phyloP scores from a whole-genome alignment of 805 yeast genomes.

The Saccharomycopsis fibuligera region DNA sequence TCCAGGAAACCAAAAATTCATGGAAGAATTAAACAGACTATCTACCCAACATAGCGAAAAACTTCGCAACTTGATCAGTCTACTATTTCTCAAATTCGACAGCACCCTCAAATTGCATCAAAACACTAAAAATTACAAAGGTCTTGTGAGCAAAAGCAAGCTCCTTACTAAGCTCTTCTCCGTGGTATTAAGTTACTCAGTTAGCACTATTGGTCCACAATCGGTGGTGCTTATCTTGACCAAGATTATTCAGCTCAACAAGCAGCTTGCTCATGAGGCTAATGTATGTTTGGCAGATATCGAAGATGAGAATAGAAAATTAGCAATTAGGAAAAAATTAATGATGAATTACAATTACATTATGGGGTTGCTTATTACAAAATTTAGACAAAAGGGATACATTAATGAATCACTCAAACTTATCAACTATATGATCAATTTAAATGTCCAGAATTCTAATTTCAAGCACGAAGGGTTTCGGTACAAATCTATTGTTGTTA shows the following conservation, averaged over 20 bases:
- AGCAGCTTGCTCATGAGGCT: conserved; percentile 1
- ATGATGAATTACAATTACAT: conserved; percentile 10
- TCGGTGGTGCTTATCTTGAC: conserved; percentile 6
- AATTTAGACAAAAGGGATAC: conserved; percentile 14
- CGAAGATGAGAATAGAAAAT: conserved; percentile 1
- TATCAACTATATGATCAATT: conserved; percentile 9
- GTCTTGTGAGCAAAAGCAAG: background rate
- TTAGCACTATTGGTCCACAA: conserved; percentile 5
- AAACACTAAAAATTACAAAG: background rate
- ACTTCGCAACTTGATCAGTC: background rate
- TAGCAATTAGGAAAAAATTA: background rate
- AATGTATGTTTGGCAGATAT: background rate
- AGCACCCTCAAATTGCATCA: too few relatives aligned
- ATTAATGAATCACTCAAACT: conserved; percentile 12
- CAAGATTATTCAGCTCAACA: conserved; percentile 7
- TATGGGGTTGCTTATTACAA: conserved; percentile 9
- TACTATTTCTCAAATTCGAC: too few relatives aligned
- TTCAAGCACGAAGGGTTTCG: background rate
- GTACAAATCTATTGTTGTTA: conserved; percentile 2
- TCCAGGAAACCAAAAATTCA: background rate
- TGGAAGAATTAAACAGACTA: too few relatives aligned
- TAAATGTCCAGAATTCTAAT: conserved; percentile 1
- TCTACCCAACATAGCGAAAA: too few relatives aligned
- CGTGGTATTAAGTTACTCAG: conserved; percentile 5
- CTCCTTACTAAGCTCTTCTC: conserved; percentile 1